phyloP scores from a whole-genome alignment of 2,329 filamentous ascomycete species.

The Gaeumannomyces sp. region DNA sequence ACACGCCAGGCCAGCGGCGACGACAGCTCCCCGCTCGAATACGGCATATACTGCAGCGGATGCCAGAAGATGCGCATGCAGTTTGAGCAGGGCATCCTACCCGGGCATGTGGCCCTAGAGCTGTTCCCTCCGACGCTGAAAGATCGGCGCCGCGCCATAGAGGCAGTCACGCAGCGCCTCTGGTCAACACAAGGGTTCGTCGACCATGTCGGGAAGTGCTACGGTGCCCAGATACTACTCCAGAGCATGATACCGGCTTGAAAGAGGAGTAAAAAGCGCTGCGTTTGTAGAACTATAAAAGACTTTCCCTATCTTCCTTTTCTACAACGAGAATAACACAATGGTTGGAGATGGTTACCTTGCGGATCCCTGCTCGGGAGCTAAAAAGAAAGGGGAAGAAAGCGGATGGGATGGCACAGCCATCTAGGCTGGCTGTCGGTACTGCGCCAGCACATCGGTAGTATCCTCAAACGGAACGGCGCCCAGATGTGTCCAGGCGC shows the following conservation, averaged over 20 bases:
- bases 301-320: background rate
- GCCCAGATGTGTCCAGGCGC: slow-evolving; percentile 36
- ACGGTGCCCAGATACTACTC: background rate
- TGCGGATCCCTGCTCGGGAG: background rate
- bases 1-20: background rate
- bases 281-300: background rate
- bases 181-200: slow-evolving; percentile 1
- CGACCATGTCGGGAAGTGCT: slow-evolving; percentile 1
- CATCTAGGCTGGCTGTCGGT: background rate
- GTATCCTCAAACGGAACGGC: slow-evolving; percentile 38
- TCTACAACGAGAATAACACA: background rate
- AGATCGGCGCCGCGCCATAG: background rate
- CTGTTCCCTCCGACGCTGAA: background rate
- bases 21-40: background rate
- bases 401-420: background rate
- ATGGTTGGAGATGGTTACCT: background rate
- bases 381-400: background rate
- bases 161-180: background rate
- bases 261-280: background rate
- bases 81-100: background rate
- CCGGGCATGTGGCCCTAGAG: background rate
- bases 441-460: background rate
- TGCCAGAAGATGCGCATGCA: background rate
- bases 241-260: background rate
- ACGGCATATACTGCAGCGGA: background rate